Evolutionary conservation across 257 asterid species (phyloP).

Genomic region (Capsicum chinense): DNA sequence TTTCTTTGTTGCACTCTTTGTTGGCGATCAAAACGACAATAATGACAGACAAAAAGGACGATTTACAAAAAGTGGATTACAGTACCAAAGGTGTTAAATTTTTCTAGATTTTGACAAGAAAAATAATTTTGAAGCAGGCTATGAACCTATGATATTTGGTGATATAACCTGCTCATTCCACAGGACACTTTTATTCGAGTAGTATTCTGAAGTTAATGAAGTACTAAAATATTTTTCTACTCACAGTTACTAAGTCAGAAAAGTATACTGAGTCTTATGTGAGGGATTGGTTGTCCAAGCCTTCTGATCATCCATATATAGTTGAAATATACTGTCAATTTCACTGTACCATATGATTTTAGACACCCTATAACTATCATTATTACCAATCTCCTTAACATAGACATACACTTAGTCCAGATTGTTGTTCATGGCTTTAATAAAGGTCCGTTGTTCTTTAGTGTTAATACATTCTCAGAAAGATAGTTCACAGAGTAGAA

Average conservation of each 20-base stretch:
- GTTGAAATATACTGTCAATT: conserved; percentile 70
- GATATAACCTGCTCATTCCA: not conserved
- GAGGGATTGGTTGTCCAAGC: conserved; percentile 76
- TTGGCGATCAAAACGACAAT: not conserved
- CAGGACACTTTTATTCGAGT: not conserved
- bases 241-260: conserved; percentile 63
- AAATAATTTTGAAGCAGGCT: too few relatives aligned
- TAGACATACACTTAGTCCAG: conserved; percentile 76
- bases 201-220: not conserved
- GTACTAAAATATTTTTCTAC: not conserved
- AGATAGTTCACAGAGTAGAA: conserved; percentile 73
- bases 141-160: too few relatives aligned
- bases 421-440: conserved; percentile 72
- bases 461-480: conserved; percentile 73
- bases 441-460: conserved; percentile 65
- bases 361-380: conserved; percentile 81
- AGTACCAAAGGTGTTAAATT: not conserved
- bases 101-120: not conserved
- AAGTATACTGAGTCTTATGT: conserved; percentile 72
- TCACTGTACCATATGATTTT: conserved; percentile 69
- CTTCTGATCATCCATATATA: conserved; percentile 58
- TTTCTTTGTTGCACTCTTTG: too few relatives aligned
- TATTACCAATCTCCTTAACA: conserved; percentile 75
- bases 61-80: not conserved
- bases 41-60: not conserved